A percentile compares a stretch with the other conserved stretches of the same genome.
These are phyloP conservation scores for Pseudogymnoascus verrucosus DNA, from an alignment of 2,329 filamentous ascomycete genomes.

Conservation along the genomic window DNA sequence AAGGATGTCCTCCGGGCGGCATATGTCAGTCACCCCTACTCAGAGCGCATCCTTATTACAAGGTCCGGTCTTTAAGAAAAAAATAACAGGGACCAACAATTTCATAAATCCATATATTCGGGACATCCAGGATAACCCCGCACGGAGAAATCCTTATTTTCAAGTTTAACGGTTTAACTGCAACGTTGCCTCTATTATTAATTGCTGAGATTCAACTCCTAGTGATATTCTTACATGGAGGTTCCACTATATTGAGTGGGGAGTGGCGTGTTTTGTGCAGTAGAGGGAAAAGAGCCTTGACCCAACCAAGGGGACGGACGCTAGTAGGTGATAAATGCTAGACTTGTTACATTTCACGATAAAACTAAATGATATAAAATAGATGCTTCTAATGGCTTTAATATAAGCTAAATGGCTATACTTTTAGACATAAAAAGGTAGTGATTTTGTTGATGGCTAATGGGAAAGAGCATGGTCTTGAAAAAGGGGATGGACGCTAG, in stretches of 20 bases:
- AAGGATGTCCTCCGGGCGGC: neutral
- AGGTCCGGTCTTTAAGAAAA: neutral
- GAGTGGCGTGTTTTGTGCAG: neutral
- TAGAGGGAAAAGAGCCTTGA: neutral
- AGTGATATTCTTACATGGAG: neutral
- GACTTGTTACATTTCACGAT: neutral
- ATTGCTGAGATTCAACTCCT: too few species aligned
- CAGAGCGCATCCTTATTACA: neutral
- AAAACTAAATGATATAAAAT: neutral
- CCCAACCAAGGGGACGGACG: neutral
- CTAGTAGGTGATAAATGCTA: neutral
- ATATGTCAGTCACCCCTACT: neutral
- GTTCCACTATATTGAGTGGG: neutral
- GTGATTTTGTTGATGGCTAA: too few species aligned
- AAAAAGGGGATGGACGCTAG: neutral
- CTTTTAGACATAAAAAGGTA: too few species aligned
- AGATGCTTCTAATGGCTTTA: too few species aligned
- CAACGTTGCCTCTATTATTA: neutral
- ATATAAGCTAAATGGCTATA: too few species aligned
- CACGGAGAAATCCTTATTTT: neutral
- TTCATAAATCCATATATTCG: neutral
- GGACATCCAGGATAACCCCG: neutral
- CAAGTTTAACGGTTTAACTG: neutral
- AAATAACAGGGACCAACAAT: neutral
- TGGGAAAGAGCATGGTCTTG: neutral